Percentiles rank a stretch among this genome's conserved stretches.
phyloP scores from a whole-genome alignment of 2,329 filamentous ascomycete genomes.

The Talaromyces sp. region DNA sequence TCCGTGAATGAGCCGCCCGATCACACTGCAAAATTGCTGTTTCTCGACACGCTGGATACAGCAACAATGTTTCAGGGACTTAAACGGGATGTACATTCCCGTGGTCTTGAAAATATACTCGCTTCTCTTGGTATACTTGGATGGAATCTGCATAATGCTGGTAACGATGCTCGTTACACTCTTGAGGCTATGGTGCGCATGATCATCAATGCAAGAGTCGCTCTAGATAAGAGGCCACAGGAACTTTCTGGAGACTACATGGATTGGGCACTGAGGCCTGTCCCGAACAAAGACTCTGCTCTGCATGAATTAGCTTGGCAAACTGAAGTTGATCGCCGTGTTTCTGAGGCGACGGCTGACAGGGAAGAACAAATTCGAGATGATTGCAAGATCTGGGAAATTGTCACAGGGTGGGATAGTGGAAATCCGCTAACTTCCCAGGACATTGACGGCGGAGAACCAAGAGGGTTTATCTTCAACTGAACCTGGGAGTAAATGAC shows the following conservation, averaged over 20 bases:
- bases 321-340: constrained; percentile 22
- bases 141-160: constrained; percentile 74
- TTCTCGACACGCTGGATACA: constrained; percentile 70
- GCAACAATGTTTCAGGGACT: constrained; percentile 65
- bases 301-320: constrained; percentile 21
- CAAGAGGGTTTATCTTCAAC: constrained; percentile 14
- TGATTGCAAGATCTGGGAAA: constrained; percentile 26
- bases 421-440: constrained; percentile 14
- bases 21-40: constrained; percentile 31
- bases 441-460: constrained; percentile 24
- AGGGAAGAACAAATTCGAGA: constrained; percentile 21
- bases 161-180: constrained; percentile 81
- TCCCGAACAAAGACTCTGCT: background rate
- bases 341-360: constrained; percentile 18
- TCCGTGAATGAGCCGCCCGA: background rate
- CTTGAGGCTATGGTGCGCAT: constrained; percentile 69
- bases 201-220: constrained; percentile 38
- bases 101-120: constrained; percentile 61
- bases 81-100: constrained; percentile 50
- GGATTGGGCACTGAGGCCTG: constrained; percentile 9
- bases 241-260: background rate
- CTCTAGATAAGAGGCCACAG: constrained; percentile 19
- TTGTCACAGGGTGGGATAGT: constrained; percentile 20
- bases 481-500: background rate
- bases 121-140: constrained; percentile 59